Base-by-base conservation (phyloP, 2,329 filamentous ascomycete genomes). In the Sordariomycetes sp. region DNA sequence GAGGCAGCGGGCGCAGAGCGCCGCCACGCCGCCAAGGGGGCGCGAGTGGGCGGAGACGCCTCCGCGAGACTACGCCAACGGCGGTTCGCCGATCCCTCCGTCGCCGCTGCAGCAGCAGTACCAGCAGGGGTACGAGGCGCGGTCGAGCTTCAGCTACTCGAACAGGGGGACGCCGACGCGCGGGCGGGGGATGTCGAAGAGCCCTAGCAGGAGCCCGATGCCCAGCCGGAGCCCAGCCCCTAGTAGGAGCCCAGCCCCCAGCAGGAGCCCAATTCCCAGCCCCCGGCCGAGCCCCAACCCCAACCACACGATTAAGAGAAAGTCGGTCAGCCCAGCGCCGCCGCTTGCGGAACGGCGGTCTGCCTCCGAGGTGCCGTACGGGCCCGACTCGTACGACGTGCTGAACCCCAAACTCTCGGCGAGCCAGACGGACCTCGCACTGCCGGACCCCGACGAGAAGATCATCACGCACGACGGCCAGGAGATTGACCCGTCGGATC, bases 401-500 rank as follows among this genome's bases (percentile, higher is more conserved):
- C 76, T 89, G 61, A 91, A 91, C 61, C 85, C 87, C 1, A 69
- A 69, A 3, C 62, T 77, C 17, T 69, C 72, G 32, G 66, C 68
- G n/a, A 68, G 28, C 32, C 52, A 22, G 28, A 66, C 25, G 69
- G 65, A 25, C 59, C 65, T 25, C 65, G 64, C 6, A 64, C 54
- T 52, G 55, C 72, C 76, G 61, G 80, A 83, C 56, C 71, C 76
- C 0, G 77, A 79, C 55, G 84, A 81, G 10, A 89, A 89, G 64
- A 89, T 91, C 60, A 83, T 90, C 56, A 86, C 82, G 1, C 78
- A 87, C 61, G 86, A 90, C 65, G 88, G 88, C 7, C 78, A 85
- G 57, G 85, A 90, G 64, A 79, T 92, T 57, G 88, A 92, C 65
- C 88, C 88, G 1, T 89, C 86, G 0, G 88, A 92, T 67, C 87